Base-by-base conservation (phyloP, 2,329 filamentous ascomycete genomes). In the Arthrobotrys pseudoclavata region DNA sequence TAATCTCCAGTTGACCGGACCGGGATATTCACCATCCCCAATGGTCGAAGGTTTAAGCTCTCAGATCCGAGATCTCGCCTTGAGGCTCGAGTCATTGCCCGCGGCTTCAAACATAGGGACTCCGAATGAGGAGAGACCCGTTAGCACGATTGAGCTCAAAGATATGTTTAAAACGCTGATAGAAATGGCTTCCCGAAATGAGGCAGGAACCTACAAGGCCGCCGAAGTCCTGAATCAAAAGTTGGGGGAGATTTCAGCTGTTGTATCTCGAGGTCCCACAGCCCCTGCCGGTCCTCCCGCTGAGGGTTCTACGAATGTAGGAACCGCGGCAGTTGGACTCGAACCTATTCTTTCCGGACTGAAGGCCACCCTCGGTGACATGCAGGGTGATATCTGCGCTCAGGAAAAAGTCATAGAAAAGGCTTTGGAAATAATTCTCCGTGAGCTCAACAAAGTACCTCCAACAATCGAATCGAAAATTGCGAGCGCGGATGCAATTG, bases 281-380 rank as follows among this genome's bases (percentile, higher is more conserved):
- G 91, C 93, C 20, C 24, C 20, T 12, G 12, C 57, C 7, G 15
- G 29, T 24, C 47, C 40, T 31, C 9, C 20, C 5, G 34, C 24
- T 10, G 52, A 34, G 4, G 20, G 20, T 5, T 60, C 66, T 18
- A 88, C 90, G 72, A 93, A 96, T 82, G 95, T 93, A 0, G 94
- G 97, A 83, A 93, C 97, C 83, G 90, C 97, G 12, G 86, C 97
- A 3, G 92, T 96, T 83, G 92, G 93, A 0, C 91, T 96, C 50
- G 95, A 93, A 80, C 93, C 97, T 82, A 94, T 94, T 0, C 87
- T 97, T 13, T 93, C 97, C 80, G 91, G 89, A 80, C 88, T 98
- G 5, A 90, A 93, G 10, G 85, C 86, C 12, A 92, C 97, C 74
- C 92, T 98, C 68, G 93, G 97, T 80, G 87, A 87, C 15, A 53